phyloP scores from a whole-genome alignment of 2,329 filamentous ascomycete species.

The Arthrobotrys sphaeroides region DNA sequence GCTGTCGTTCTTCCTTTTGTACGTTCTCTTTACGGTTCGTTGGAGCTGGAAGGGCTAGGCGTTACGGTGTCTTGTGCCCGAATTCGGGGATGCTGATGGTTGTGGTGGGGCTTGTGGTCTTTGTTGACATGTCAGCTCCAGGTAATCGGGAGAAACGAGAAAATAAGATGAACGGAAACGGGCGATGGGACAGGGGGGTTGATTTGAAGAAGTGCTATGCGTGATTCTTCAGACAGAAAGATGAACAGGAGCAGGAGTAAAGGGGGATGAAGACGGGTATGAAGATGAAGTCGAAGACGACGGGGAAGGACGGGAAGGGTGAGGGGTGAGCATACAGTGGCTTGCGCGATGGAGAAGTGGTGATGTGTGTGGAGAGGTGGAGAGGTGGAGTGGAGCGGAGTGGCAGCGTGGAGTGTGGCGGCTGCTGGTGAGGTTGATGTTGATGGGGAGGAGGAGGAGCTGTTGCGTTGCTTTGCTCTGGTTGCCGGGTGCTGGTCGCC shows the following conservation, averaged over 20 bases:
- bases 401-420: neutral
- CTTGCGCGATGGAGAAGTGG: constrained; percentile 23
- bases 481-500: neutral
- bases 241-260: neutral
- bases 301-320: neutral
- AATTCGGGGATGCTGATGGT: constrained; percentile 18
- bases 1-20: neutral
- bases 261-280: neutral
- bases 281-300: neutral
- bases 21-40: neutral
- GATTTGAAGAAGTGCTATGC: neutral
- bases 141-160: constrained; percentile 57
- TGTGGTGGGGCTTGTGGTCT: constrained; percentile 56
- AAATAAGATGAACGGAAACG: constrained; percentile 17
- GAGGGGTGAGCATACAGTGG: constrained; percentile 8
- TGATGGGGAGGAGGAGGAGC: neutral
- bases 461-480: neutral
- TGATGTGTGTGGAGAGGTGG: constrained; percentile 15
- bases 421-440: neutral
- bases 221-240: neutral
- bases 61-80: constrained; percentile 26
- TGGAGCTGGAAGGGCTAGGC: neutral
- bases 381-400: constrained; percentile 1
- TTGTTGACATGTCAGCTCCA: constrained; percentile 58
- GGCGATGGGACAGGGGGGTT: constrained; percentile 20